phyloP scores from a whole-genome alignment of 176 grass and related monocot genomes.

The Saccharum officinarum region DNA sequence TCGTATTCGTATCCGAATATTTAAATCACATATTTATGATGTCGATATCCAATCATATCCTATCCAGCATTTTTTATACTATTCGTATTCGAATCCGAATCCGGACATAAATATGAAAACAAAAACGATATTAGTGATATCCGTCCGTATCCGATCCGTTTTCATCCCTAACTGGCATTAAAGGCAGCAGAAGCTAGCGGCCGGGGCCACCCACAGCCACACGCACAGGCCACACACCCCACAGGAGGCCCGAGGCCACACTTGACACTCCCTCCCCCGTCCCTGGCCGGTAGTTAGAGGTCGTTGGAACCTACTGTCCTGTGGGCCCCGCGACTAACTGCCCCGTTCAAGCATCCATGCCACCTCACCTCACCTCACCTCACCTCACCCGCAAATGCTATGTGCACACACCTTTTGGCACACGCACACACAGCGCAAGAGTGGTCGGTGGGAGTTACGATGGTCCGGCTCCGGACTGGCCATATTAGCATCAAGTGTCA shows the following conservation, averaged over 20 bases:
- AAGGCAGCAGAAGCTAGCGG: not conserved
- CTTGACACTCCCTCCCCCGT: not conserved
- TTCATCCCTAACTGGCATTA: constrained; percentile 42
- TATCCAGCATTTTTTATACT: too few species aligned
- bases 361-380: not conserved
- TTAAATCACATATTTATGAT: too few species aligned
- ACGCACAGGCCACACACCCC: not conserved
- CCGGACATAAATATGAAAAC: too few species aligned
- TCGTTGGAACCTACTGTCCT: constrained; percentile 37
- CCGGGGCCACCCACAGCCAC: not conserved
- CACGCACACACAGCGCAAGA: too few species aligned
- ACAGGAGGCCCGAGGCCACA: not conserved
- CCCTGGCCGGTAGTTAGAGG: constrained; percentile 20
- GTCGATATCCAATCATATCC: too few species aligned
- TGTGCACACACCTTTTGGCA: not conserved
- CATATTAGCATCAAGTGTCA: not conserved
- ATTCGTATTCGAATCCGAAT: too few species aligned
- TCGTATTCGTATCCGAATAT: too few species aligned
- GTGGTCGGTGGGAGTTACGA: not conserved
- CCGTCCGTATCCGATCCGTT: too few species aligned
- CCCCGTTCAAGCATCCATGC: constrained; percentile 9
- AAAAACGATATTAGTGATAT: too few species aligned
- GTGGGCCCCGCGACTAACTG: constrained; percentile 33
- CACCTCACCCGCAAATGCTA: not conserved
- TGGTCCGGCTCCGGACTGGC: not conserved